Evolutionary conservation across 1,284 basidiomycete genomes (phyloP).

Genomic region (Boletellus deceptivus): DNA sequence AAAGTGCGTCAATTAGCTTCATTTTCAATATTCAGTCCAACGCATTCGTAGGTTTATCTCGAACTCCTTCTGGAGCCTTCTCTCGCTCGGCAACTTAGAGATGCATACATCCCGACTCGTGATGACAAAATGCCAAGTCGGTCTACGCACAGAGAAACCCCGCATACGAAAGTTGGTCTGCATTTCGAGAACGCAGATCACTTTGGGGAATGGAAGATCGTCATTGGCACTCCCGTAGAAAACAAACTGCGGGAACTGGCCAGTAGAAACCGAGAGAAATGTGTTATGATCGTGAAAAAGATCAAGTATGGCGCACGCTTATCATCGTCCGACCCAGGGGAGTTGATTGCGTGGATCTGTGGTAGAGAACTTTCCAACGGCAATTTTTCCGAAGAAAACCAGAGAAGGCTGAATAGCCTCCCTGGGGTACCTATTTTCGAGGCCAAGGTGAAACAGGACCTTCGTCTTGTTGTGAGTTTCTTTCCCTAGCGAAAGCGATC

Average conservation of each 20-base stretch:
- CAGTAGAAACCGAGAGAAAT: too few relatives aligned
- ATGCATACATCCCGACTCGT: background rate
- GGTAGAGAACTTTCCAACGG: slow-evolving; percentile 62
- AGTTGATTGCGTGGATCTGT: background rate
- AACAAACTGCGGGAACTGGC: too few relatives aligned
- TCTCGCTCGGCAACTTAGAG: slow-evolving; percentile 11
- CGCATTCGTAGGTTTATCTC: slow-evolving; percentile 22
- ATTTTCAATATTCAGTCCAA: background rate
- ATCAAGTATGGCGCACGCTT: background rate
- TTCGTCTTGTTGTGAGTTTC: slow-evolving; percentile 54
- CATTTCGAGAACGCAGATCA: too few relatives aligned
- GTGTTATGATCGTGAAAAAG: too few relatives aligned
- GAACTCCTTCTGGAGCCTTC: slow-evolving; percentile 17
- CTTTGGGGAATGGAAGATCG: too few relatives aligned
- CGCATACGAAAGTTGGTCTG: too few relatives aligned
- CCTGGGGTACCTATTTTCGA: slow-evolving; percentile 59
- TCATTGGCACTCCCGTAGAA: too few relatives aligned
- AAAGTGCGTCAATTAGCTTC: slow-evolving; percentile 20
- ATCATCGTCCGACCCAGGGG: too few relatives aligned
- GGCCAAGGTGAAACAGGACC: slow-evolving; percentile 64
- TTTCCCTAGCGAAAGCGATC: background rate
- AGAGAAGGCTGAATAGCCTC: slow-evolving; percentile 40
- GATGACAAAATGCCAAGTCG: background rate
- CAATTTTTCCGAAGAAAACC: slow-evolving; percentile 46
- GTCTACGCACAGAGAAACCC: background rate